phyloP scores from a whole-genome alignment of 208 protist species.

The Leishmania gerbilli region DNA sequence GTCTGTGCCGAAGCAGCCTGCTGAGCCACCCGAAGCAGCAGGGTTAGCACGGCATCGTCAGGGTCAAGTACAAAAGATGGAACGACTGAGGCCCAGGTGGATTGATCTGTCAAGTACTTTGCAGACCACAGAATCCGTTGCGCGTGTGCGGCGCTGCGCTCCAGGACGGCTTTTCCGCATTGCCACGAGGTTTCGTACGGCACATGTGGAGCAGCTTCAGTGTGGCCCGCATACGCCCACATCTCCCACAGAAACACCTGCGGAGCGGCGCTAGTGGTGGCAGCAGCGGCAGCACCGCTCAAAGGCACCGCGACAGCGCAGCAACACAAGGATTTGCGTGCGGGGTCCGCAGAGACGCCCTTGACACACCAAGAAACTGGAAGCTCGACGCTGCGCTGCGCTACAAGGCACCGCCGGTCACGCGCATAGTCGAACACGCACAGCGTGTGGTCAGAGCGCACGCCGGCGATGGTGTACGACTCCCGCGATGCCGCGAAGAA shows the following conservation, averaged over 20 bases:
- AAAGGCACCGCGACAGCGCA: constrained; percentile 23
- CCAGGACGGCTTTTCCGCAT: constrained; percentile 65
- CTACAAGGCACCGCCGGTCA: constrained; percentile 36
- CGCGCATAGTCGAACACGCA: constrained; percentile 64
- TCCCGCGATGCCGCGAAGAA: constrained; percentile 62
- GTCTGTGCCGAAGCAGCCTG: constrained; percentile 6
- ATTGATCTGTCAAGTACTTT: constrained; percentile 67
- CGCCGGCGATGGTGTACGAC: constrained; percentile 47
- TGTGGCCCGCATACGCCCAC: constrained; percentile 29
- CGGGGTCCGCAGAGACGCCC: constrained; percentile 48
- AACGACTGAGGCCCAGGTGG: constrained; percentile 59
- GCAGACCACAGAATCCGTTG: constrained; percentile 50
- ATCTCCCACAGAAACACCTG: constrained; percentile 77
- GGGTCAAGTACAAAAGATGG: constrained; percentile 67
- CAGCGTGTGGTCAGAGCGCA: constrained; percentile 52
- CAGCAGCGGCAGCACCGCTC: not conserved
- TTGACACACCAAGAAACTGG: constrained; percentile 39
- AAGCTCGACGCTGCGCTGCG: constrained; percentile 59
- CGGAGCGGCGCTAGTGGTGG: constrained; percentile 1
- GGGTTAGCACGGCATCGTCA: constrained; percentile 41
- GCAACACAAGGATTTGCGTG: constrained; percentile 58
- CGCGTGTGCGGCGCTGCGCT: constrained; percentile 57
- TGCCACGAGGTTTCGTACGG: constrained; percentile 52
- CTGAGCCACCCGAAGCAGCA: constrained; percentile 51
- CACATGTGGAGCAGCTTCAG: constrained; percentile 3